Conservation (phyloP, 2,329 filamentous ascomycete genomes). For the Ophiostoma australiae region DNA sequence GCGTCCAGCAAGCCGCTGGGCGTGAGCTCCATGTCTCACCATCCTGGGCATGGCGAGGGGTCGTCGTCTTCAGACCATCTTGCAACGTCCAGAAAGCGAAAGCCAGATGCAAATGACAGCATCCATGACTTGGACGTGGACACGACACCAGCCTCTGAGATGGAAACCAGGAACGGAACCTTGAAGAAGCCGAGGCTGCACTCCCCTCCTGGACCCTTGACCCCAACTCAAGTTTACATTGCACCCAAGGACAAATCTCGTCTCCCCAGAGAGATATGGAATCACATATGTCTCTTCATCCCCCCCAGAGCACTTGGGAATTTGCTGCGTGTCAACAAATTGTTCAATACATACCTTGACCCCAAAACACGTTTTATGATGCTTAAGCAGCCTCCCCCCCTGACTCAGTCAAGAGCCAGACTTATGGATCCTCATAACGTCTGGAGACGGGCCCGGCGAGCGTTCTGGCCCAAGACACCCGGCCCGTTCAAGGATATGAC, state of each 20-base stretch:
- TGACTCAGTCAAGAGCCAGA: background rate
- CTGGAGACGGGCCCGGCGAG: slow-evolving; percentile 65
- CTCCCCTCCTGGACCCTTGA: background rate
- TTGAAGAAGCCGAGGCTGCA: slow-evolving; percentile 33
- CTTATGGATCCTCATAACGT: slow-evolving; percentile 57
- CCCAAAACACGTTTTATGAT: slow-evolving; percentile 36
- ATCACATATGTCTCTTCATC: slow-evolving; percentile 63
- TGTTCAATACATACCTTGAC: slow-evolving; percentile 58
- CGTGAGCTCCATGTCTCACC: background rate
- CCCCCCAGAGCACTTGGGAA: slow-evolving; percentile 59
- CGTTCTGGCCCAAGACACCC: slow-evolving; percentile 63
- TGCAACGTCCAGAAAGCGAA: background rate
- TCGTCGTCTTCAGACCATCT: background rate
- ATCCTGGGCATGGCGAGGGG: background rate
- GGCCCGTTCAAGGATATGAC: slow-evolving; percentile 59
- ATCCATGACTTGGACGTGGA: background rate
- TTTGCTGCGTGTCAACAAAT: slow-evolving; percentile 62
- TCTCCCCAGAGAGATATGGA: slow-evolving; percentile 61
- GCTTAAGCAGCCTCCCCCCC: background rate
- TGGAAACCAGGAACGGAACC: background rate
- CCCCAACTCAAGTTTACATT: background rate
- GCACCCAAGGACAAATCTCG: slow-evolving; percentile 30
- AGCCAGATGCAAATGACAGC: background rate
- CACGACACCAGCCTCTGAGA: too few relatives aligned
- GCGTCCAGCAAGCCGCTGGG: slow-evolving; percentile 6